Evolutionary conservation across 257 asterid species (phyloP), one percentile per base, ranked within the genome.

Genomic region (Penstemon barbatus): DNA sequence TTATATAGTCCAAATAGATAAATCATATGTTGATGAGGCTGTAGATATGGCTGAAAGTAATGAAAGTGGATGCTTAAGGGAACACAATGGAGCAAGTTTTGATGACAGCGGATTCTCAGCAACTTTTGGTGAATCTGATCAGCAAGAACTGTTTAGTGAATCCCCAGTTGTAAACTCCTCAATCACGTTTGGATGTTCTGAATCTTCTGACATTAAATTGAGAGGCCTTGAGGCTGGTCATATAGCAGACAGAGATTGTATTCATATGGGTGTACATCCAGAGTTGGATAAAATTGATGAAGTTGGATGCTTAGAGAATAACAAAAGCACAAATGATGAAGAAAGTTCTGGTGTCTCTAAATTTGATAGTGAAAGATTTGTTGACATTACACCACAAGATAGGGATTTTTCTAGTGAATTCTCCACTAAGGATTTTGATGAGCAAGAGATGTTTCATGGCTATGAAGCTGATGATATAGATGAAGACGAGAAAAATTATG

Each of bases 211-310:
- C 33, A 25, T 25, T 25, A 25, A 25, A 25, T 25, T 1, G 53
- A 61, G 59, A 67, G 60, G 63, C 43, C 54, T 9, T 37, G 74
- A 54, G 66, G 69, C 9, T 58, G 75, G 50, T 54, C 5, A 65
- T 59, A 15, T 46, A 59, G 63, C 39, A 15, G 65, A 64, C 63
- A 71, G 42, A 68, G 54, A 54, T 49, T 9, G 65, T 69, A 46
- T 36, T 36, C 50, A 9, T 18, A 75, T 57, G 33, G 65, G 11
- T 38, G 55, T 63, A 45, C 60, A 54, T 57, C 41, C 58, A 7
- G 74, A 72, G 69, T 45, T 56, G 4, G 77, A 57, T 50, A 81
- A 73, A 64, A 68, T 66, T 56, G 75, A 61, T 51, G 65, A 60
- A 37, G 71, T 12, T 18, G 71, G 66, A 43, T 38, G 54, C 67